Conservation (phyloP, 352 stramenopile species). For the Pythium dissimile region DNA sequence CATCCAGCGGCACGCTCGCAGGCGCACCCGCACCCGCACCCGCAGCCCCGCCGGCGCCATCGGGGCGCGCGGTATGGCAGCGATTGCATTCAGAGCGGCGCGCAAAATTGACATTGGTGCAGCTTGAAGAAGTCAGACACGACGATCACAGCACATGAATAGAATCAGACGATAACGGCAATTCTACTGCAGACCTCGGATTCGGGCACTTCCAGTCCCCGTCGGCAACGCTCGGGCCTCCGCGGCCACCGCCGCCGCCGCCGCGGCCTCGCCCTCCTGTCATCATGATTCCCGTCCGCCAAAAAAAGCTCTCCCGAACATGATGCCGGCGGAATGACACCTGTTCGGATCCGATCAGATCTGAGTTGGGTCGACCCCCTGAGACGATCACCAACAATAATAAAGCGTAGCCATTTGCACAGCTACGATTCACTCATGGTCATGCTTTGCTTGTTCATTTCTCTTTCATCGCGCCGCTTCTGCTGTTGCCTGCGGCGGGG, state of each 20-base stretch:
- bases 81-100: constrained; percentile 77
- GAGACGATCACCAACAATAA: too few species aligned
- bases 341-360: too few species aligned
- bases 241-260: constrained; percentile 38
- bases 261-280: constrained; percentile 21
- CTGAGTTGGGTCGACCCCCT: too few species aligned
- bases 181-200: constrained; percentile 36
- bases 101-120: constrained; percentile 84
- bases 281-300: constrained; percentile 6
- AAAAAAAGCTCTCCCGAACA: not conserved
- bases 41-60: constrained; percentile 27
- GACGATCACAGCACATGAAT: not conserved
- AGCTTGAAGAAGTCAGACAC: constrained; percentile 33
- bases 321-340: too few species aligned
- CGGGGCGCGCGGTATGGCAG: constrained; percentile 61
- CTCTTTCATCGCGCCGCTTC: too few species aligned
- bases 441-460: too few species aligned
- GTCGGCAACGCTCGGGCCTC: constrained; percentile 44
- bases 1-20: constrained; percentile 31
- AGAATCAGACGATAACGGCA: not conserved
- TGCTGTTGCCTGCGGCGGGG: too few species aligned
- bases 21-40: constrained; percentile 13
- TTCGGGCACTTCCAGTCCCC: constrained; percentile 84
- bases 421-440: too few species aligned
- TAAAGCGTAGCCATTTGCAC: too few species aligned